These are phyloP conservation scores for Tuber borchii DNA, from an alignment of 495 filamentous ascomycete genomes.

Conservation along the genomic window DNA sequence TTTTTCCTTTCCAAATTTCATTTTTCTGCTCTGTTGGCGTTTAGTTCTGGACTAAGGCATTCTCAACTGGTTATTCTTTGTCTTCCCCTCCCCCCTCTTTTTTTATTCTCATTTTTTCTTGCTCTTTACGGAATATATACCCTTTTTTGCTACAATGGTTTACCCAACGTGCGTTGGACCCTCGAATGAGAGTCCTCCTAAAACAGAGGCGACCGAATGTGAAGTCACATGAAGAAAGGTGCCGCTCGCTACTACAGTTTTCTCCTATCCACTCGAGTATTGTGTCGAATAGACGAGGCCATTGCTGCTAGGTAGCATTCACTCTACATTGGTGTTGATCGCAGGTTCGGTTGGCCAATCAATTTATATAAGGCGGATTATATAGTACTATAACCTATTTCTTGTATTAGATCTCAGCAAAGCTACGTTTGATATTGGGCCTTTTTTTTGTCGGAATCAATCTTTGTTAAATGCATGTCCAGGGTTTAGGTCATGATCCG, in stretches of 20 bases:
- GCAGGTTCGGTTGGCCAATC: not conserved
- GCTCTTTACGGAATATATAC: not conserved
- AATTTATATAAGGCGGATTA: not conserved
- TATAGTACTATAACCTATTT: not conserved
- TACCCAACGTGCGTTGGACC: not conserved
- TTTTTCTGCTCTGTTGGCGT: not conserved
- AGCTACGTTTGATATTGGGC: not conserved
- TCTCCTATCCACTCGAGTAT: not conserved
- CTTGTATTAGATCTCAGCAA: not conserved
- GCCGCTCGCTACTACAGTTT: not conserved
- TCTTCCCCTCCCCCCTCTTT: not conserved
- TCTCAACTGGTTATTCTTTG: not conserved
- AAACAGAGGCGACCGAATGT: not conserved
- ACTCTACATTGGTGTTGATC: not conserved
- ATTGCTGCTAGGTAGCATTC: not conserved
- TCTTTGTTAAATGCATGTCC: not conserved
- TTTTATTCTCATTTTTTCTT: not conserved
- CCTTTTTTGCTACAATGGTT: not conserved
- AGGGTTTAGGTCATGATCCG: not conserved
- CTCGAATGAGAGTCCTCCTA: not conserved
- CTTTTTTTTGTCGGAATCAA: not conserved
- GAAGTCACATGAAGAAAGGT: not conserved
- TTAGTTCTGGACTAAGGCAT: not conserved
- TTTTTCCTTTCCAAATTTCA: not conserved
- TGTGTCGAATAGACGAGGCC: not conserved